Evolutionary conservation across 768 basidiomycete genomes (phyloP), one percentile per base, ranked within the genome.

Genomic region (Boletus huronensis): DNA sequence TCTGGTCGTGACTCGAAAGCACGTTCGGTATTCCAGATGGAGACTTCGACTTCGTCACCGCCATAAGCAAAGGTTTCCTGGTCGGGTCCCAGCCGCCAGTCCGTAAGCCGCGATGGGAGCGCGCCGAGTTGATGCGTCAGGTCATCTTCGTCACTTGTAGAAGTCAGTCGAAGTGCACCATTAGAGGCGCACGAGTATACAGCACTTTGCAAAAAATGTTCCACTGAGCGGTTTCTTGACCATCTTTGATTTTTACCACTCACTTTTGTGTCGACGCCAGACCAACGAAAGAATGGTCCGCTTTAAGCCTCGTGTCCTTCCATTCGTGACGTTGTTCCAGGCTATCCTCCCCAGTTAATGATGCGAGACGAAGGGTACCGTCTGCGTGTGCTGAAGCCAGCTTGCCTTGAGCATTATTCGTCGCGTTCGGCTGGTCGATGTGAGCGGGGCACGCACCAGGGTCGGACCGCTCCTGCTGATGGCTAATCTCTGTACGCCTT

Each of bases 1-100:
- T 68, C 54, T 9, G 67, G 21, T 25, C 26, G 56, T 47, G 69
- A 29, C 44, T 65, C 56, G 67, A 81, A 76, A 70, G 89, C 65
- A 70, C 76, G 60, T 62, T 91, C 86, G 7, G 80, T 78, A 63
- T 88, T 75, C 92, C 92, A 94, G 3, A 93, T 64, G 2, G 90
- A 93, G 2, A 89, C 68, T 53, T 92, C 88, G 17, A 94, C 89
- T 70, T 94, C 92, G 58, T 93, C 84, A 3, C 92, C 92, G 13
- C 87, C 92, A 57, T 92, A 93, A 2, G 84, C 79, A 72, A 94
- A 93, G 0, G 78, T 79, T 34, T 76, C 66, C 3, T 71, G 72
- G 54, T 80, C 73, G 17, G 72, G 64, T 1, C 83, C 81, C 23
- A 90, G 63, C 31, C 77, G 77, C 87, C 89, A 90, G 50, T 81